Percentiles rank a stretch among this genome's conserved stretches.
These are phyloP conservation scores for Termitomyces sp. DNA, from an alignment of 768 basidiomycete species.

Conservation along the genomic window DNA sequence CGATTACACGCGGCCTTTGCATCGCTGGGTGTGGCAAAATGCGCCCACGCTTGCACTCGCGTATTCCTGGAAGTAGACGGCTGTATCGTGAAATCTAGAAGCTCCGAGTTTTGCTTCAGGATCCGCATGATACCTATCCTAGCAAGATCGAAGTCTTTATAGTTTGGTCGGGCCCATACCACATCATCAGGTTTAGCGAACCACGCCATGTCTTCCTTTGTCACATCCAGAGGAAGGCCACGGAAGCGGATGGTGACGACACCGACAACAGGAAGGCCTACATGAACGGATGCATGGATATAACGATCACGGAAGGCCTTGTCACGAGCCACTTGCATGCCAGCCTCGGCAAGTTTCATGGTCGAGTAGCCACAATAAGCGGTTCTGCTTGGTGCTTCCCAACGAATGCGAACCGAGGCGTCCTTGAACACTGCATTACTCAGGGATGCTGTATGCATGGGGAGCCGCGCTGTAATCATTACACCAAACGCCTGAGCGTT, in stretches of 20 bases:
- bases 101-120: constrained; percentile 28
- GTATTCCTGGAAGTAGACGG: constrained; percentile 44
- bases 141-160: constrained; percentile 32
- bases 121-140: constrained; percentile 33
- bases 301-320: constrained; percentile 32
- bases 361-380: constrained; percentile 64
- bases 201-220: constrained; percentile 34
- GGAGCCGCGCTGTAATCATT: constrained; percentile 39
- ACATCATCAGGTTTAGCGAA: constrained; percentile 45
- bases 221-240: constrained; percentile 43
- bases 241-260: constrained; percentile 56
- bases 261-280: constrained; percentile 55
- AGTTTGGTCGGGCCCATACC: constrained; percentile 47
- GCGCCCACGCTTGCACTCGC: constrained; percentile 48
- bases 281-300: constrained; percentile 45
- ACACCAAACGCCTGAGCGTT: constrained; percentile 33
- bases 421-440: constrained; percentile 42
- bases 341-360: constrained; percentile 42
- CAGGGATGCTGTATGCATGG: constrained; percentile 32
- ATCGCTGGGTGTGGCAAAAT: constrained; percentile 44
- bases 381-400: constrained; percentile 50
- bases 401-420: constrained; percentile 50
- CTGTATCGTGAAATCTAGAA: constrained; percentile 38
- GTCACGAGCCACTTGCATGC: constrained; percentile 35
- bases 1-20: constrained; percentile 46